Base-by-base conservation (phyloP, 176 grass and related monocot species). In the Tillandsia fasciculata region DNA sequence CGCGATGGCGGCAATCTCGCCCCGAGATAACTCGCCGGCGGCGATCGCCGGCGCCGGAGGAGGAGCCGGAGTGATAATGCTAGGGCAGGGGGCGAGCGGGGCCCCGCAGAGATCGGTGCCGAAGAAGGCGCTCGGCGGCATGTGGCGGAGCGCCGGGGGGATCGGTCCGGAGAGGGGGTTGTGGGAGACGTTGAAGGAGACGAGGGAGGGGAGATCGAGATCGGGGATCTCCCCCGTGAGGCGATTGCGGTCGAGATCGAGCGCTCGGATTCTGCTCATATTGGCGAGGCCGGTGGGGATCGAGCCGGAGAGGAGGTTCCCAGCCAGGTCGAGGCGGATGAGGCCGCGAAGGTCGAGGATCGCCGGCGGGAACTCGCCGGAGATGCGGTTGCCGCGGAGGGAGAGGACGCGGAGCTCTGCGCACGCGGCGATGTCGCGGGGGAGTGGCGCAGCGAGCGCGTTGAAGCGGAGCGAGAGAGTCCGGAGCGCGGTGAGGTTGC, bases 381-480 rank as follows among this genome's bases (percentile, higher is more conserved):
- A 81, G 22, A 91, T 54, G 12, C 71, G 22, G 75, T 91, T 91
- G 7, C 71, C 80, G 69, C 81, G 86, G 68, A 91, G 81, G 68
- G 66, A 91, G 70, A 87, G 67, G 78, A 72, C 76, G 26, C 75
- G 71, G 51, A 91, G 88, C 9, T 72, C 49, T 15, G 64, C 3
- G 2, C 58, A 57, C 4, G n/a, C 2, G 26, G 78, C 26, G 22
- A 91, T 64, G 78, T 91, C 88, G 12, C 3, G 3, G 0, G 88
- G 88, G 5, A 91, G 78, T 0, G 17, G 10, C 48, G 75, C 88
- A 26, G 64, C 27, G 71, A 91, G 84, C 51, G 51, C 70, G 75
- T 91, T 91, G 75, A 73, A 28, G 68, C 88, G 88, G 71, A 91
- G 88, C 71, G 82, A 86, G 54, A 91, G 77, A 2, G 80, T 84